Evolutionary conservation across 305 asterid species (phyloP), one percentile per base, ranked within the genome.

Genomic region (Fraxinus sp.): DNA sequence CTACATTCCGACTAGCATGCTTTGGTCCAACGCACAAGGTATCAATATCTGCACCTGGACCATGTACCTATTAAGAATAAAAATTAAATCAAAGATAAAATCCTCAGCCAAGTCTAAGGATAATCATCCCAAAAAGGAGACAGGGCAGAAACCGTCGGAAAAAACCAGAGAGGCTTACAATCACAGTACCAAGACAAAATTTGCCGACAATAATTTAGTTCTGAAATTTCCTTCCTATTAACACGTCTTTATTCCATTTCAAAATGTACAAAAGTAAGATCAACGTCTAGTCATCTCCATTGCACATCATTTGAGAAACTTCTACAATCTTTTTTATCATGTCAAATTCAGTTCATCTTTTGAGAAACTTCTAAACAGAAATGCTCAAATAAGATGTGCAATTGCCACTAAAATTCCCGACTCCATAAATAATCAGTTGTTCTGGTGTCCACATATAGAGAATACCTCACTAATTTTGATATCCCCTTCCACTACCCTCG

Each of bases 1-100:
- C 79, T 87, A 95, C 99, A 78, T 86, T 90, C 86, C 99, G 89
- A 81, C 86, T 92, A 10, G 94, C 99, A 84, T 96, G 94, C 82
- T 94, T 90, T 26, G 98, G 98, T 82, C 97, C 99, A 82, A 94
- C 97, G 5, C 99, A 96, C 79, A 94, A 89, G 1, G 97, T 92
- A 84, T 96, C 99, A 86, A 96, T 96, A 88, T 96, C 99, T 80
- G 99, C 98, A 80, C 99, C 99, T 75, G 98, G 99, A 13, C 97
- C 96, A 81, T 95, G 99, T 64, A 95, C 99, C 99, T 95, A 84
- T 75, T 81, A 79, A 84, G 80, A 59, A 79, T 71, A 86, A 78
- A 76, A 82, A 77, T 74, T 70, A 37, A 79, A 85, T 85, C 39
- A 78, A 28, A 80, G 7, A 72, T 81, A 75, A 77, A 80, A 39